These are phyloP conservation scores for Phallus indusiatus DNA, from an alignment of 768 basidiomycete species.

Conservation along the genomic window DNA sequence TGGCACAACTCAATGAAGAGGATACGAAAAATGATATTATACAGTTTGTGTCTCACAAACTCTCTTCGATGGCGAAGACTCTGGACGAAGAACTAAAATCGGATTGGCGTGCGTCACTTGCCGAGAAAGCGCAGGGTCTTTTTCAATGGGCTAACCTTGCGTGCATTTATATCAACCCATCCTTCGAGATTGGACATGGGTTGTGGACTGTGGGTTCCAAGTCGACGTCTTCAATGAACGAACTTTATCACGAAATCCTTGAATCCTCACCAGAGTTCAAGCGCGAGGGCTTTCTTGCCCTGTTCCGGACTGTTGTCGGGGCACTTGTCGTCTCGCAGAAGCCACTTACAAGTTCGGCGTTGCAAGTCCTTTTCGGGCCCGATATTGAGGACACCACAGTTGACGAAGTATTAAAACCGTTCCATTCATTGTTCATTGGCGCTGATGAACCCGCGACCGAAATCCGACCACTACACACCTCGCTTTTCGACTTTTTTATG, in stretches of 20 bases:
- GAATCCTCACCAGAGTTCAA: background rate
- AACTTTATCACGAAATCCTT: background rate
- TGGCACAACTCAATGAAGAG: background rate
- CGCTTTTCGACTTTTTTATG: background rate
- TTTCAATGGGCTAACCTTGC: background rate
- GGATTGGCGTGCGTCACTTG: background rate
- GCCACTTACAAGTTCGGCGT: background rate
- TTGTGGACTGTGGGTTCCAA: background rate
- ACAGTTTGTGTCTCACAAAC: background rate
- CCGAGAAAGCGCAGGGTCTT: background rate
- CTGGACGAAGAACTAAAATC: background rate
- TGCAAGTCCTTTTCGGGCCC: background rate
- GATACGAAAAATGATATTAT: background rate
- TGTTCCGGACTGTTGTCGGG: background rate
- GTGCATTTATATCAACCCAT: background rate
- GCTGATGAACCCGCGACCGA: background rate
- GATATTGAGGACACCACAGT: background rate
- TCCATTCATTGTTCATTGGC: background rate
- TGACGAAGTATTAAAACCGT: background rate
- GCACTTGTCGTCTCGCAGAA: background rate
- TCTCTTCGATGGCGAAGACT: background rate
- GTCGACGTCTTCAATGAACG: background rate
- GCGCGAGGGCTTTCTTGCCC: background rate
- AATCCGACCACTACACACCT: background rate
- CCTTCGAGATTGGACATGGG: background rate